These are phyloP conservation scores for Cryptococcus deneoformans DNA, from an alignment of 1,284 basidiomycete genomes.

Conservation along the genomic window DNA sequence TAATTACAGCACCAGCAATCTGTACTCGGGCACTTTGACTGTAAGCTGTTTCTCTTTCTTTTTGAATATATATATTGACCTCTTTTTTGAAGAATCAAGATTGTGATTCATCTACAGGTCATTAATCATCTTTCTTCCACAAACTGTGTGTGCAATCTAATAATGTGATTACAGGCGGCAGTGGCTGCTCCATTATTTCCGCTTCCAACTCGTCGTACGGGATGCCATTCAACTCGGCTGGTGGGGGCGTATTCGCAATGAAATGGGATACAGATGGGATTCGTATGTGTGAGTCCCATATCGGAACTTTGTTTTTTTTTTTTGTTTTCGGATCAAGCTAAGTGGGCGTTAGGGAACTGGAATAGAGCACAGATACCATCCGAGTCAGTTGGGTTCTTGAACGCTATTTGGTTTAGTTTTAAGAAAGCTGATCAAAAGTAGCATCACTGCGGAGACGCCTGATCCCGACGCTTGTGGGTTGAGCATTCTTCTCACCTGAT, in stretches of 20 bases:
- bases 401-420: neutral
- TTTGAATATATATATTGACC: neutral
- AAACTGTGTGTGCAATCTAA: neutral
- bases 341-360: slow-evolving; percentile 58
- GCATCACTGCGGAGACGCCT: slow-evolving; percentile 58
- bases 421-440: slow-evolving; percentile 4
- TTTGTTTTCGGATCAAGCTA: neutral
- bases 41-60: slow-evolving; percentile 13
- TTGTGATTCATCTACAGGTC: slow-evolving; percentile 38
- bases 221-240: slow-evolving; percentile 61
- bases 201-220: slow-evolving; percentile 61
- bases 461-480: slow-evolving; percentile 59
- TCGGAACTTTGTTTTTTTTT: neutral
- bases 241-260: slow-evolving; percentile 74
- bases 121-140: neutral
- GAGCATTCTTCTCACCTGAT: neutral
- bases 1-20: slow-evolving; percentile 17
- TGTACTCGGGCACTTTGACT: slow-evolving; percentile 29
- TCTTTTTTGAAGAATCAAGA: slow-evolving; percentile 16
- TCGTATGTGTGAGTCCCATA: slow-evolving; percentile 58
- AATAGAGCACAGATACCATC: slow-evolving; percentile 61
- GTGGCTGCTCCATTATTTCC: slow-evolving; percentile 66
- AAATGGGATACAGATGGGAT: slow-evolving; percentile 67
- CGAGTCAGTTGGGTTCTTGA: slow-evolving; percentile 50
- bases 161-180: slow-evolving; percentile 53